These are phyloP conservation scores for Ceratocystis ficicola DNA, from an alignment of 2,329 filamentous ascomycete genomes.

Conservation along the genomic window DNA sequence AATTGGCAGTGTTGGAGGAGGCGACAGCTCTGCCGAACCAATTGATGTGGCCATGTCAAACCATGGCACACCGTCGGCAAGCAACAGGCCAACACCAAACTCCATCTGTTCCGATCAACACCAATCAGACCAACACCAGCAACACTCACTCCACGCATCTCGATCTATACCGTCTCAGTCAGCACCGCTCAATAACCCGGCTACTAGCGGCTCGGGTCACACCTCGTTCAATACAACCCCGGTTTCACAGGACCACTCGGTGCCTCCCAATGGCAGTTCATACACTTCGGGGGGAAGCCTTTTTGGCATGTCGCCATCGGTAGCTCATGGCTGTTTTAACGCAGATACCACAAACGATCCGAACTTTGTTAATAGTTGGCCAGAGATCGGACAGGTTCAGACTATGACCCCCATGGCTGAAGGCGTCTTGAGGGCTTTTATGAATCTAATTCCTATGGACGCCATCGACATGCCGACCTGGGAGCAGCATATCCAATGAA, in stretches of 20 bases:
- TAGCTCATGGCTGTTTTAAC: slow-evolving; percentile 10
- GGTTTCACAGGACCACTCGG: neutral
- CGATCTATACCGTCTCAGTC: neutral
- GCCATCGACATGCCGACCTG: slow-evolving; percentile 44
- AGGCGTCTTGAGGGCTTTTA: slow-evolving; percentile 44
- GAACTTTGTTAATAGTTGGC: slow-evolving; percentile 31
- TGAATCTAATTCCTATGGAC: slow-evolving; percentile 49
- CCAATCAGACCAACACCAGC: slow-evolving; percentile 16
- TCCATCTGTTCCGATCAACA: slow-evolving; percentile 16
- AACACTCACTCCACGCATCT: neutral
- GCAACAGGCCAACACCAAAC: slow-evolving; percentile 16
- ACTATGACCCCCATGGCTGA: slow-evolving; percentile 46
- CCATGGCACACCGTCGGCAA: slow-evolving; percentile 11
- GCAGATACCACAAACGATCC: slow-evolving; percentile 23
- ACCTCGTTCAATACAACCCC: neutral
- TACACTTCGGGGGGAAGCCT: neutral
- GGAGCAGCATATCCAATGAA: slow-evolving; percentile 29
- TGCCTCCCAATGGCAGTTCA: neutral
- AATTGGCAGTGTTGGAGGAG: neutral
- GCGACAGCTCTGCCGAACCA: neutral
- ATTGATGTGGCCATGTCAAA: slow-evolving; percentile 11
- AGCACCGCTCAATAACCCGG: neutral
- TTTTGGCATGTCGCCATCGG: slow-evolving; percentile 5
- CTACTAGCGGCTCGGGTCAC: neutral
- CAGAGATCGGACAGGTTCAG: slow-evolving; percentile 32